phyloP scores from a whole-genome alignment of 192 early-diverging fungal genomes.

The Coemansia sp. region DNA sequence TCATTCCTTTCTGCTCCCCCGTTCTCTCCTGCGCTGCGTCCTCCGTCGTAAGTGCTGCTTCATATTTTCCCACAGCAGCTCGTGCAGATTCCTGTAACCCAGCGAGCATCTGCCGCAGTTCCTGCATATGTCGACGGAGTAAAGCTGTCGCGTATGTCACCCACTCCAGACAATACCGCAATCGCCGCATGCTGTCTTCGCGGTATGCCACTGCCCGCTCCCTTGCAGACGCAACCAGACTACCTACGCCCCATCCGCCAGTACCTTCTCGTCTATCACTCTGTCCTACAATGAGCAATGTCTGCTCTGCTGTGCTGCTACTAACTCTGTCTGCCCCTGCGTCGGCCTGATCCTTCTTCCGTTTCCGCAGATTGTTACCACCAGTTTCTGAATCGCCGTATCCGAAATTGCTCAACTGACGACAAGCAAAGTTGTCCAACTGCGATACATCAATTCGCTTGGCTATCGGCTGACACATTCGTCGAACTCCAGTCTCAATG shows the following conservation, averaged over 20 bases:
- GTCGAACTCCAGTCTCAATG: slow-evolving; percentile 73
- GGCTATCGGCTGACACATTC: slow-evolving; percentile 70
- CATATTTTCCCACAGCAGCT: background rate
- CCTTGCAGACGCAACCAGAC: slow-evolving; percentile 31
- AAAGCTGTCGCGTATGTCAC: slow-evolving; percentile 79
- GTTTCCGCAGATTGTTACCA: slow-evolving; percentile 24
- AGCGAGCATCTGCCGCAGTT: slow-evolving; percentile 59
- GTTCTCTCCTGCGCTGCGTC: background rate
- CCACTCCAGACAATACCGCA: slow-evolving; percentile 89
- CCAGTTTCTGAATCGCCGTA: slow-evolving; percentile 12
- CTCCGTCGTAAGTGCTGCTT: too few species aligned
- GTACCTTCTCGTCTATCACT: background rate
- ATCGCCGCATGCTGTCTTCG: slow-evolving; percentile 83
- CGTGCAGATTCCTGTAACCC: slow-evolving; percentile 32
- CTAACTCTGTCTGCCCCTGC: background rate
- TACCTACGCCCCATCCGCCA: slow-evolving; percentile 29
- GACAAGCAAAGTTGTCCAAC: slow-evolving; percentile 75
- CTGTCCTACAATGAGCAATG: background rate
- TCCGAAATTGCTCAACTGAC: slow-evolving; percentile 65
- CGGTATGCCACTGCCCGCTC: slow-evolving; percentile 73
- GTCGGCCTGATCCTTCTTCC: slow-evolving; percentile 43
- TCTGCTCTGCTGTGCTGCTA: slow-evolving; percentile 23
- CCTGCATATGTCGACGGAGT: slow-evolving; percentile 65
- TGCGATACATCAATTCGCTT: slow-evolving; percentile 70
- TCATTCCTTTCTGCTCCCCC: slow-evolving; percentile 5